phyloP scores from a whole-genome alignment of 768 basidiomycete species.

The Multifurca ochricompacta region DNA sequence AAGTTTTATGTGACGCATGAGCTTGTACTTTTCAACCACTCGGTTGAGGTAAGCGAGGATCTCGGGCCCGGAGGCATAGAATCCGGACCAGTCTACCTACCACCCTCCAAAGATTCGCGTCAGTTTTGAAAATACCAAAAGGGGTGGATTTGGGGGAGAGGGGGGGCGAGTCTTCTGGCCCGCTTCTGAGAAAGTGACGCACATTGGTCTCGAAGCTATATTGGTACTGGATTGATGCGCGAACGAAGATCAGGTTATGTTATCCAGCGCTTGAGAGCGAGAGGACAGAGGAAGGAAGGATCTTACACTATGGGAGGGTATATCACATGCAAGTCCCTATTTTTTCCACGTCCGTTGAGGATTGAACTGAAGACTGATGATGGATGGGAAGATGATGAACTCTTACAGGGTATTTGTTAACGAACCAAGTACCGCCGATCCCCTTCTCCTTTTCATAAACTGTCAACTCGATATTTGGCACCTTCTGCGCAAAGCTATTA shows the following conservation, averaged over 20 bases:
- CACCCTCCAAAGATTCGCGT: too few relatives aligned
- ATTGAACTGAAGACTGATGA: background rate
- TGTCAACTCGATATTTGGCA: constrained; percentile 44
- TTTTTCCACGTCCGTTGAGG: background rate
- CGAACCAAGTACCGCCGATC: constrained; percentile 55
- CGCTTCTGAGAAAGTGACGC: background rate
- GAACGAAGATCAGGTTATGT: background rate
- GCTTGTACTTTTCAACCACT: too few relatives aligned
- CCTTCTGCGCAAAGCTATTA: constrained; percentile 40
- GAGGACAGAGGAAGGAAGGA: too few relatives aligned
- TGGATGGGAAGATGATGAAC: too few relatives aligned
- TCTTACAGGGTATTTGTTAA: constrained; percentile 48
- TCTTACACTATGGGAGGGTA: constrained; percentile 48
- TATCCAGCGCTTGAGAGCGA: background rate
- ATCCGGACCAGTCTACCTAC: constrained; percentile 52
- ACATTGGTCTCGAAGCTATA: constrained; percentile 50
- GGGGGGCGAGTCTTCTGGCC: too few relatives aligned
- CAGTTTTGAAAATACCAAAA: too few relatives aligned
- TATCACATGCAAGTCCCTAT: constrained; percentile 53
- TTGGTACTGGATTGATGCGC: constrained; percentile 42
- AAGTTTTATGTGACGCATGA: too few relatives aligned
- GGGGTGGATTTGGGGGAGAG: too few relatives aligned
- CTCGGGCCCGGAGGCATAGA: constrained; percentile 51
- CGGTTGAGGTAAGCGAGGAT: too few relatives aligned
- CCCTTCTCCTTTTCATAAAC: constrained; percentile 53